Percentiles rank a stretch among this genome's conserved stretches.
phyloP scores from a whole-genome alignment of 306 rosid species.

The Castanopsis chinensis region DNA sequence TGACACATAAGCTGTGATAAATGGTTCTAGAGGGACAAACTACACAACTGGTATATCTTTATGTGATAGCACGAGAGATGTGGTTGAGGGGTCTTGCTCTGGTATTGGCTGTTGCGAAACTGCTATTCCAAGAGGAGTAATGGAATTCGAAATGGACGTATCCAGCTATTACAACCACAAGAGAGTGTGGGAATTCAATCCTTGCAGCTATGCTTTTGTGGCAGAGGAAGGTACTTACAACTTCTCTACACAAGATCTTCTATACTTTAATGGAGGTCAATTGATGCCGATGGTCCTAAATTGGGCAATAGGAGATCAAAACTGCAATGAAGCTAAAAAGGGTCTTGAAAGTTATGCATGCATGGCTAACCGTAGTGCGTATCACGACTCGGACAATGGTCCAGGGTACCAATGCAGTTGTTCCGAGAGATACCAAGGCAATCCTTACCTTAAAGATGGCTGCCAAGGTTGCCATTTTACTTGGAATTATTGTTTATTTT shows the following conservation, averaged over 20 bases:
- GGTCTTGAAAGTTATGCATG: conserved; percentile 10
- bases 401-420: conserved; percentile 29
- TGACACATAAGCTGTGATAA: not conserved
- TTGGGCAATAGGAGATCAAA: conserved; percentile 34
- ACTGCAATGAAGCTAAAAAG: not conserved
- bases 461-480: too few species aligned
- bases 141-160: rapidly evolving
- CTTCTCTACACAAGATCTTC: not conserved
- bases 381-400: conserved; percentile 5
- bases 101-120: conserved; percentile 28
- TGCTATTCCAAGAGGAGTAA: not conserved
- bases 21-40: rapidly evolving
- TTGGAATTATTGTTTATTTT: not conserved
- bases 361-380: conserved; percentile 10
- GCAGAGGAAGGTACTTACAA: conserved; percentile 15
- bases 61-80: not conserved
- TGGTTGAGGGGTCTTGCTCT: not conserved
- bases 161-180: not conserved
- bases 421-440: too few species aligned
- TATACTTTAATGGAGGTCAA: too few species aligned
- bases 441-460: too few species aligned
- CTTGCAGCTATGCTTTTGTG: conserved; percentile 28
- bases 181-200: too few species aligned
- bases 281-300: conserved; percentile 24
- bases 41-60: not conserved